These are phyloP conservation scores for Vicia faba DNA, from an alignment of 306 rosid genomes.

Conservation along the genomic window DNA sequence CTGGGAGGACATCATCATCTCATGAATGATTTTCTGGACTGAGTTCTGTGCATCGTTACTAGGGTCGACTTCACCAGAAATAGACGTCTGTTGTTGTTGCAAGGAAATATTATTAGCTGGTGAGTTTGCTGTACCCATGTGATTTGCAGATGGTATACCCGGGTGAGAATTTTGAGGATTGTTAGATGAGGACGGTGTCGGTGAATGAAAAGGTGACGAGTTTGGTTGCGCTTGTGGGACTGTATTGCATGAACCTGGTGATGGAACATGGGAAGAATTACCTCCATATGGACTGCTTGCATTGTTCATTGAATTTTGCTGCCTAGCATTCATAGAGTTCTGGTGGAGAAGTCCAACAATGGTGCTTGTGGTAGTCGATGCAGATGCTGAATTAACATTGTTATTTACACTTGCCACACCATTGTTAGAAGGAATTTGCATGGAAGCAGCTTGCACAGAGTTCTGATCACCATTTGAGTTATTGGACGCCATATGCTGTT, in stretches of 20 bases:
- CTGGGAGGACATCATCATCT: conserved; percentile 74
- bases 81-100: conserved; percentile 81
- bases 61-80: conserved; percentile 74
- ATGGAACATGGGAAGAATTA: conserved; percentile 77
- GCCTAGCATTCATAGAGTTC: conserved; percentile 90
- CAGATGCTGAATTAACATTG: conserved; percentile 62
- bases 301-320: conserved; percentile 71
- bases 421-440: conserved; percentile 73
- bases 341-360: conserved; percentile 97
- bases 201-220: conserved; percentile 80
- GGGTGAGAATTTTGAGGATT: conserved; percentile 69
- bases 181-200: conserved; percentile 77
- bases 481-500: conserved; percentile 54
- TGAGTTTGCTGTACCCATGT: conserved; percentile 73
- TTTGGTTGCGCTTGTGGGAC: conserved; percentile 70
- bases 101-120: conserved; percentile 73
- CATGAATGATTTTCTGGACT: conserved; percentile 81
- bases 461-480: conserved; percentile 59
- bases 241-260: conserved; percentile 80
- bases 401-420: conserved; percentile 76
- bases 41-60: conserved; percentile 77
- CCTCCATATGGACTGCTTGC: conserved; percentile 88
- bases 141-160: conserved; percentile 62
- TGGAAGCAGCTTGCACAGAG: conserved; percentile 53
- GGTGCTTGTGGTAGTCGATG: conserved; percentile 82